A percentile compares a stretch with the other conserved stretches of the same genome.
These are phyloP conservation scores for Mycena kentingensis DNA, from an alignment of 768 basidiomycete species.

Conservation along the genomic window DNA sequence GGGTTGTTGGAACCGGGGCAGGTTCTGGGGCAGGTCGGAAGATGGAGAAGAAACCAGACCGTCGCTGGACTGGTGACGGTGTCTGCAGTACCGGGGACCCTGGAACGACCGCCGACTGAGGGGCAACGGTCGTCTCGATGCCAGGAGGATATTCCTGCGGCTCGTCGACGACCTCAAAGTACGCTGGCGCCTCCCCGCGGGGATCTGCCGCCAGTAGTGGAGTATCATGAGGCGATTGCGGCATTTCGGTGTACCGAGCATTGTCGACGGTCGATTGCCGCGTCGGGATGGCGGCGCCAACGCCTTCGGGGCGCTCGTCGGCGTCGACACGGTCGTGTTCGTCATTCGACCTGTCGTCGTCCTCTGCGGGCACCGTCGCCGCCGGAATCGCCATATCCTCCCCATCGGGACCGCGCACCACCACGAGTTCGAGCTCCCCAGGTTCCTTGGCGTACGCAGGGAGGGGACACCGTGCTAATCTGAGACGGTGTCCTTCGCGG, in stretches of 20 bases:
- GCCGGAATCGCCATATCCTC: slow-evolving; percentile 52
- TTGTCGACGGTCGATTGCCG: slow-evolving; percentile 33
- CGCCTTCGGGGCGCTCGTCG: slow-evolving; percentile 24
- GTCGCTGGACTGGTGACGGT: slow-evolving; percentile 27
- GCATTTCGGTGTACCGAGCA: slow-evolving; percentile 40
- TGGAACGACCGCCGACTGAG: slow-evolving; percentile 21
- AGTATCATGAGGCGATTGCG: slow-evolving; percentile 41
- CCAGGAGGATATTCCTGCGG: slow-evolving; percentile 13
- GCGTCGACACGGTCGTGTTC: neutral
- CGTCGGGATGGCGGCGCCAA: neutral
- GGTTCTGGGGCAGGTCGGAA: slow-evolving; percentile 34
- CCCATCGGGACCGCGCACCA: slow-evolving; percentile 56
- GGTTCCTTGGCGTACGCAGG: slow-evolving; percentile 85
- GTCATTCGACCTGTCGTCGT: slow-evolving; percentile 15
- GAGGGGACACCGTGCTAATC: slow-evolving; percentile 73
- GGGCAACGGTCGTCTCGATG: slow-evolving; percentile 21
- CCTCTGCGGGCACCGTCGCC: slow-evolving; percentile 35
- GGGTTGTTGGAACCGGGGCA: slow-evolving; percentile 20
- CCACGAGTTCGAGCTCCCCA: slow-evolving; percentile 79
- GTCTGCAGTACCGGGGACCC: slow-evolving; percentile 7
- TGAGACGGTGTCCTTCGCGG: slow-evolving; percentile 72
- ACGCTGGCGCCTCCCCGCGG: slow-evolving; percentile 68
- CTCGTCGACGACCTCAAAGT: slow-evolving; percentile 55
- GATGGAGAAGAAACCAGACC: slow-evolving; percentile 49
- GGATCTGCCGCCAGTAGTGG: slow-evolving; percentile 48